Evolutionary conservation across 2,329 filamentous ascomycete species (phyloP).

Genomic region (Pezicula radicicola): DNA sequence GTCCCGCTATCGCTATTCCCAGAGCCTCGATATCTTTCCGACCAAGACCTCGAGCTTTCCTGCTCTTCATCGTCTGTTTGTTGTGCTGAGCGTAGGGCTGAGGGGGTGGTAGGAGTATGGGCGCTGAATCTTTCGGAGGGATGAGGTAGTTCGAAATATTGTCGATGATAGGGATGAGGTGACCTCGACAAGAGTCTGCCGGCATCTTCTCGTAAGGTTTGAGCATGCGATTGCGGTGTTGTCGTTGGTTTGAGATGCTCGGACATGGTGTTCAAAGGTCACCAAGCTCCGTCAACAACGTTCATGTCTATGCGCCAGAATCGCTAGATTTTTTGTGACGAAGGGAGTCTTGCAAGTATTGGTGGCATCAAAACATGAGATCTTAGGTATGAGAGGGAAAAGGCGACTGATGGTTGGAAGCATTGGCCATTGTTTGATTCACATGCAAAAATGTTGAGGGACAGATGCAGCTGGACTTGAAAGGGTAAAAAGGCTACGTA

Average conservation of each 20-base stretch:
- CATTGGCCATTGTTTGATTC: conserved; percentile 13
- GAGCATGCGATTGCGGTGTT: conserved; percentile 14
- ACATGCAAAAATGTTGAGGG: conserved; percentile 17
- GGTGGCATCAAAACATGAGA: neutral
- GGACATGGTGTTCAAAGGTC: conserved; percentile 19
- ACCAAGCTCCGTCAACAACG: conserved; percentile 3
- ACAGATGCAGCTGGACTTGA: no score
- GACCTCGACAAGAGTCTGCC: conserved; percentile 42
- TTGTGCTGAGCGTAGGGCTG: conserved; percentile 22
- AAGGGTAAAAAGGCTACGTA: no score
- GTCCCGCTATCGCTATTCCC: conserved; percentile 85
- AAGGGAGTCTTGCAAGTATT: neutral
- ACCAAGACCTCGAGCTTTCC: conserved; percentile 12
- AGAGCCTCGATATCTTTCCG: conserved; percentile 25
- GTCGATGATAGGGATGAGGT: conserved; percentile 66
- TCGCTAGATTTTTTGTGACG: neutral
- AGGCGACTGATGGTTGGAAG: neutral
- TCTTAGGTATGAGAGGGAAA: neutral
- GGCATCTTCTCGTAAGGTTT: conserved; percentile 19
- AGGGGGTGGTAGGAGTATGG: conserved; percentile 17
- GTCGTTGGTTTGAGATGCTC: conserved; percentile 17
- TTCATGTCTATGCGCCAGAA: conserved; percentile 16
- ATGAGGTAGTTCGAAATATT: conserved; percentile 52
- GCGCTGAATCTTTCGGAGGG: conserved; percentile 37
- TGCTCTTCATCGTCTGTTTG: conserved; percentile 29